phyloP scores from a whole-genome alignment of 2,329 filamentous ascomycete species.

The Exophiala calicioides region DNA sequence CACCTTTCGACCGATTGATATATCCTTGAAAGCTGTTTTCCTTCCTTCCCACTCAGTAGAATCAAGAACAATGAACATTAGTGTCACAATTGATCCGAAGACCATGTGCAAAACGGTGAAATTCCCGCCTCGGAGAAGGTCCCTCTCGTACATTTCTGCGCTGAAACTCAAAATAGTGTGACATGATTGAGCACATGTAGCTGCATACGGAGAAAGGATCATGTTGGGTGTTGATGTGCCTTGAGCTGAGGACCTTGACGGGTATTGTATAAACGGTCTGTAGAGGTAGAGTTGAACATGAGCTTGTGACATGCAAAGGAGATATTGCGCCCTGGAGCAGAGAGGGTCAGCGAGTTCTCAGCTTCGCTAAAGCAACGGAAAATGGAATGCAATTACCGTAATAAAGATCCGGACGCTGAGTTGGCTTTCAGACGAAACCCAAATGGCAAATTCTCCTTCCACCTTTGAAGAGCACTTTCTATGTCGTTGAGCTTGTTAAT shows the following conservation, averaged over 20 bases:
- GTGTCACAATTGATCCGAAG: conserved; percentile 3
- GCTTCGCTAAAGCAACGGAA: too few relatives aligned
- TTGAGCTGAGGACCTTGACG: background rate
- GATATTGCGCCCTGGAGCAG: conserved; percentile 7
- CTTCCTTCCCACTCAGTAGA: conserved; percentile 2
- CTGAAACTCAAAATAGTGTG: conserved; percentile 3
- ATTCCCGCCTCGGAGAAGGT: conserved; percentile 4
- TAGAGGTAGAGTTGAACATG: conserved; percentile 12
- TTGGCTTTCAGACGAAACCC: conserved; percentile 2
- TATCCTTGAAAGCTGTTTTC: background rate
- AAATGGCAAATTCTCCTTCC: conserved; percentile 3
- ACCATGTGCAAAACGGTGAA: conserved; percentile 1
- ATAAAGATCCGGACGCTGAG: background rate
- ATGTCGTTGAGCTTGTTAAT: conserved; percentile 5
- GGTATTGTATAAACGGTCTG: conserved; percentile 9
- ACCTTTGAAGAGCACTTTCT: conserved; percentile 4
- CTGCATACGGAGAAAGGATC: conserved; percentile 1
- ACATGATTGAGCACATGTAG: conserved; percentile 5
- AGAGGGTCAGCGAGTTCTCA: too few relatives aligned
- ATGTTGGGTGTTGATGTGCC: background rate
- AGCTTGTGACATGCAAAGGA: conserved; percentile 7
- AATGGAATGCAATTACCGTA: background rate
- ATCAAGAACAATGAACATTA: conserved; percentile 1
- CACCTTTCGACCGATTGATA: conserved; percentile 2
- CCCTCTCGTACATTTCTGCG: background rate